Evolutionary conservation across 306 rosid species (phyloP), one percentile per base, ranked within the genome.

Genomic region (Rosa chinensis): DNA sequence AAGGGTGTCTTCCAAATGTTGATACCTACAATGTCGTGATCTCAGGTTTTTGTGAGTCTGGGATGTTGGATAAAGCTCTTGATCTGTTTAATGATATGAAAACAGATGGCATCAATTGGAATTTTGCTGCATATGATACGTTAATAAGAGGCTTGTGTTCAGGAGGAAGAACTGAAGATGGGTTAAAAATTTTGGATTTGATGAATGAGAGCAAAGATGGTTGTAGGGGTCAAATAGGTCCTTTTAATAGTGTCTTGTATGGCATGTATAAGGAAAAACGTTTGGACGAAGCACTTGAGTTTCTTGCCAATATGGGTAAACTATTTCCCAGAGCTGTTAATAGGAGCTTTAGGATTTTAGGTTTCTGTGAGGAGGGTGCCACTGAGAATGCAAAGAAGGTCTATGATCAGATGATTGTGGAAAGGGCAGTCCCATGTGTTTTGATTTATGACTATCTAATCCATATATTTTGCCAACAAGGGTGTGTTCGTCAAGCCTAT

Each of bases 51-150:
- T 82, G 90, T 42, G 82, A 78, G 66, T 80, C 83, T 53, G 62
- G 86, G 72, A 84, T 85, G 89, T 82, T 87, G 82, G 89, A 89
- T 82, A 81, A 80, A 74, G 91, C 96, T 78, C 79, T 93, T 48
- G 84, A 88, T 88, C 82, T 93, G 83, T 91, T 91, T 76, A 82
- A 88, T 72, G 96, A 93, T 20, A 93, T 93, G 97, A 82, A 88
- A 82, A 88, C 87, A 11, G 89, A 85, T 50, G 98, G 98, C 72
- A 63, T 93, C 68, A 80, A 74, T 39, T 72, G 86, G 89, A 89
- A 83, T 69, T 91, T 89, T 80, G 78, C 70, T 72, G 88, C 92
- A 0, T 88, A 83, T 39, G 93, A 91, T 77, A 75, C 80, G 5
- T 55, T 89, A 53, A 85, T 93, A 40, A 87, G 89, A 83, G 90